Conservation (phyloP, 306 rosid genomes). For the Begonia masoniana region DNA sequence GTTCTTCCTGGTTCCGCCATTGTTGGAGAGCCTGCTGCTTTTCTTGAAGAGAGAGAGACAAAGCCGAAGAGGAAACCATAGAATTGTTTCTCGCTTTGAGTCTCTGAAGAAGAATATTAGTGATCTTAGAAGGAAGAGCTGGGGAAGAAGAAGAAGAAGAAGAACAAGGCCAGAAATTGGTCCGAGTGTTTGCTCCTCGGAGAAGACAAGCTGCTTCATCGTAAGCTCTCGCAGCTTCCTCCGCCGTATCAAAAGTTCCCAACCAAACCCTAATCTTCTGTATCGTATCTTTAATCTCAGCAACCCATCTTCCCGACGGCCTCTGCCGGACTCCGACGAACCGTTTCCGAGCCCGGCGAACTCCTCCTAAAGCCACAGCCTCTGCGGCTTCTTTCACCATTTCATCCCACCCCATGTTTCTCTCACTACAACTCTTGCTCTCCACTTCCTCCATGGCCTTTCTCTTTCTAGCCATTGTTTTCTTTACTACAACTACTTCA, state of each 20-base stretch:
- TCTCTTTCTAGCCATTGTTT: too few relatives aligned
- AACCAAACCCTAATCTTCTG: conserved; percentile 87
- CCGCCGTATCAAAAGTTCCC: conserved; percentile 84
- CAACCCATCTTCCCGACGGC: conserved; percentile 89
- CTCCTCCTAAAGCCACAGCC: conserved; percentile 39
- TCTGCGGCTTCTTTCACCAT: conserved; percentile 59
- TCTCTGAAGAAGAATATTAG: conserved; percentile 69
- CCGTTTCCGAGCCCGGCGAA: conserved; percentile 20
- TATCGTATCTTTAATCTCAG: conserved; percentile 80
- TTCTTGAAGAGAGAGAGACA: too few relatives aligned
- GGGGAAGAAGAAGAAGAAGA: conserved; percentile 40
- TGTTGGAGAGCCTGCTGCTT: conserved; percentile 5
- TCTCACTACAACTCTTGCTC: conserved; percentile 27
- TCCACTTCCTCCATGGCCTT: conserved; percentile 15
- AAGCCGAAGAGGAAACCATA: not conserved
- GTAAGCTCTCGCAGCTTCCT: conserved; percentile 86
- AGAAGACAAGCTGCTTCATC: conserved; percentile 89
- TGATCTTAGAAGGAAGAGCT: conserved; percentile 73
- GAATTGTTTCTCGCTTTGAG: conserved; percentile 52
- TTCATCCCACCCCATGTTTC: conserved; percentile 48
- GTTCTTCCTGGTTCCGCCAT: conserved; percentile 7
- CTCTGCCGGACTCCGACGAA: conserved; percentile 43
- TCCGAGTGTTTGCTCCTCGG: conserved; percentile 66
- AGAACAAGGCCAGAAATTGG: conserved; percentile 74
- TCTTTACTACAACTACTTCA: too few relatives aligned